Percentiles rank a stretch among this genome's conserved stretches.
phyloP scores from a whole-genome alignment of 2,329 filamentous ascomycete species.

The Mycocentrospora acerina region DNA sequence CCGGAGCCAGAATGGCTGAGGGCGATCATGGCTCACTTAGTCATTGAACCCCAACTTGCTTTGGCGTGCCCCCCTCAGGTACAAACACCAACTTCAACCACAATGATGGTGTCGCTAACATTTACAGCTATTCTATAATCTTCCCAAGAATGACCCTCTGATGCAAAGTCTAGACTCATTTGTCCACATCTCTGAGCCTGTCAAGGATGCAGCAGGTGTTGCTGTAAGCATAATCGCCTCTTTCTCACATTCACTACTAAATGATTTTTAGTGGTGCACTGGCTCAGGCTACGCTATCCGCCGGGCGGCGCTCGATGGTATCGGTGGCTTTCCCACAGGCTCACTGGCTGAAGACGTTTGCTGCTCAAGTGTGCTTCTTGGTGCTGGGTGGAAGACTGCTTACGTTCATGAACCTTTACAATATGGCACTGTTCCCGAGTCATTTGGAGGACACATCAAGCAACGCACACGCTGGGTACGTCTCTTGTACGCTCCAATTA shows the following conservation, averaged over 20 bases:
- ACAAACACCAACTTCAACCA: conserved; percentile 48
- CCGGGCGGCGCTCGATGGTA: conserved; percentile 60
- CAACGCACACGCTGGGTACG: conserved; percentile 23
- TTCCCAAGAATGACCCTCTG: conserved; percentile 60
- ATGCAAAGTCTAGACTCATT: conserved; percentile 61
- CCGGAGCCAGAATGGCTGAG: conserved; percentile 57
- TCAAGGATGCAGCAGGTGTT: conserved; percentile 51
- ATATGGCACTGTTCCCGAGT: conserved; percentile 23
- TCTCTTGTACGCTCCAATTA: too few species aligned
- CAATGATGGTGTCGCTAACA: conserved; percentile 50
- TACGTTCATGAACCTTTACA: conserved; percentile 24
- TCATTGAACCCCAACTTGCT: conserved; percentile 7
- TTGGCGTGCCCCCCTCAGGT: conserved; percentile 13
- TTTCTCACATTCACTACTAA: background rate
- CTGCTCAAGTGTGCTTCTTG: conserved; percentile 61
- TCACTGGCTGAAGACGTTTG: conserved; percentile 63
- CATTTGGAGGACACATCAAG: conserved; percentile 18
- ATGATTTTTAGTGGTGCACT: conserved; percentile 50
- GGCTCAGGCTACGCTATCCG: conserved; percentile 64
- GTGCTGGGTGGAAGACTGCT: conserved; percentile 63
- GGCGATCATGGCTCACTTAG: conserved; percentile 8
- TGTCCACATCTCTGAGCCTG: conserved; percentile 54
- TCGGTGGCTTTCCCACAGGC: conserved; percentile 63
- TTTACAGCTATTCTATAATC: conserved; percentile 63
- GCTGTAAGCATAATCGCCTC: conserved; percentile 41